Percentiles rank a stretch among this genome's conserved stretches.
Evolutionary conservation across 2,329 filamentous ascomycete genomes (phyloP).

Genomic region (Verticillium tricorpus): DNA sequence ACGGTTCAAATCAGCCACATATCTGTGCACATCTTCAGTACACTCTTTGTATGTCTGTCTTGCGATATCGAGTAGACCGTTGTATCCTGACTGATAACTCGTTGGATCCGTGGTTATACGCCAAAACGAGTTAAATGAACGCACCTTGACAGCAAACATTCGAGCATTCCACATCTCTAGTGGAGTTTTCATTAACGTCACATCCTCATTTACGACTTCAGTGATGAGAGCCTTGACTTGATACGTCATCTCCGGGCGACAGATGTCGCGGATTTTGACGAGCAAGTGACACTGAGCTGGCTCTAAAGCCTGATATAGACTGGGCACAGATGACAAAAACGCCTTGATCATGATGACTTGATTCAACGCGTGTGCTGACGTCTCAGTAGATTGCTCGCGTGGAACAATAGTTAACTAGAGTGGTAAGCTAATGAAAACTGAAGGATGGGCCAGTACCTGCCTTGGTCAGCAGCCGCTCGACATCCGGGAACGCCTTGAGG

Average conservation of each 20-base stretch:
- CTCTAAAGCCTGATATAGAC: constrained; percentile 63
- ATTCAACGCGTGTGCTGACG: constrained; percentile 78
- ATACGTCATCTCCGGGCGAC: constrained; percentile 56
- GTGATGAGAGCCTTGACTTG: constrained; percentile 62
- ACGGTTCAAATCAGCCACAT: constrained; percentile 66
- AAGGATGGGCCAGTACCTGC: constrained; percentile 32
- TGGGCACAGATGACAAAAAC: constrained; percentile 65
- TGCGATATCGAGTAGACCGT: constrained; percentile 82
- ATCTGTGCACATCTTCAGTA: constrained; percentile 69
- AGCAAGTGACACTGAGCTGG: constrained; percentile 62
- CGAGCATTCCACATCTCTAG: constrained; percentile 86
- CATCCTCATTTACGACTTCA: constrained; percentile 73
- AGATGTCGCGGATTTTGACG: constrained; percentile 64
- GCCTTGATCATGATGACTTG: constrained; percentile 82
- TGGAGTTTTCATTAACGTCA: constrained; percentile 70
- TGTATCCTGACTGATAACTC: constrained; percentile 61
- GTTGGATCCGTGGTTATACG: constrained; percentile 8
- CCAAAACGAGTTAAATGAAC: background rate
- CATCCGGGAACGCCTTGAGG: constrained; percentile 70
- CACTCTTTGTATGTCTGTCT: constrained; percentile 87
- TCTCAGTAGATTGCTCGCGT: constrained; percentile 57
- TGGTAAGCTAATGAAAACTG: constrained; percentile 11
- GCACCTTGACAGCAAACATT: constrained; percentile 79
- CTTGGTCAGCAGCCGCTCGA: constrained; percentile 73
- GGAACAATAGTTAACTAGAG: constrained; percentile 71